Base-by-base conservation (phyloP, 768 basidiomycete genomes). In the Lactarius hatsudake region DNA sequence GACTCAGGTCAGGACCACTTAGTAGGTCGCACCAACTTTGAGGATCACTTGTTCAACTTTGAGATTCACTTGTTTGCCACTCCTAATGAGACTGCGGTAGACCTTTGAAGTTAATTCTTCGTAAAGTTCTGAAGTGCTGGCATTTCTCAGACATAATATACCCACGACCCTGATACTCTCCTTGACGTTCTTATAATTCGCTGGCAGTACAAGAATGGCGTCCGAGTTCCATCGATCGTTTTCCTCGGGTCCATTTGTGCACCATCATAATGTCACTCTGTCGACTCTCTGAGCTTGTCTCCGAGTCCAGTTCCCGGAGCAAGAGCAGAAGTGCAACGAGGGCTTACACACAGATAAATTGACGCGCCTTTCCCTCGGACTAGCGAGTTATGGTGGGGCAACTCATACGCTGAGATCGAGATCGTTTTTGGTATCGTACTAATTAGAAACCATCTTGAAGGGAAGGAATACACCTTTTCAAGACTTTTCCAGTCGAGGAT, bases 371-470 rank as follows among this genome's bases (percentile, higher is more conserved):
- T 64, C 40, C 48, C 48, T 20, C 20, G 3, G 20, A 53, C 38
- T 32, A 63, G 58, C 45, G 66, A 67, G 53, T 15, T 38, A 2
- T 67, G 62, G 62, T 55, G 67, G 67, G n/a, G 55, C 2, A 43
- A 68, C 18, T 54, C 55, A 10, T 68, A 68, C 59, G n/a, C 17
- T 26, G 54, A 59, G 28, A 59, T 68, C 5, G 64, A 65, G 40
- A 54, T 57, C 60, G 64, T n/a, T 8, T 59, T 5, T 38, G 64
- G 55, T 68, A 58, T 59, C 53, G 42, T 26, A 53, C 54, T 10
- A 17, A 51, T 23, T 68, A 64, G 59, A 42, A 26, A n/a, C 63
- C 59, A 26, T 51, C 30, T 32, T 32, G 32, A 32, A 32, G 32
- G 32, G 32, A 32, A 32, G 1, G 7, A 32, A 32, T 32, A 32